Conservation (phyloP, 2,329 filamentous ascomycete genomes). For the Acrodontium crateriforme region DNA sequence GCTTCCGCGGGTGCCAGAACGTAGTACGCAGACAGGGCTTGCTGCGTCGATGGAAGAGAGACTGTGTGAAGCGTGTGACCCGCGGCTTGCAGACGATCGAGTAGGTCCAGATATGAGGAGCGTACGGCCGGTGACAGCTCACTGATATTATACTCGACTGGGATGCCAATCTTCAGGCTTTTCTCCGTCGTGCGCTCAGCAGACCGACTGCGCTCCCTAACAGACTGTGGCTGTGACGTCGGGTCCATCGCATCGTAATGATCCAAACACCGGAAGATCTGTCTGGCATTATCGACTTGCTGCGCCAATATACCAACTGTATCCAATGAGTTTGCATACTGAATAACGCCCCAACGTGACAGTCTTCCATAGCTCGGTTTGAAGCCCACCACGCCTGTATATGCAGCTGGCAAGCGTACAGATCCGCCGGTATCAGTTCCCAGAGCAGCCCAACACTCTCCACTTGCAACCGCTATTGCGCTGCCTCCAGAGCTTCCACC, state of each 20-base stretch:
- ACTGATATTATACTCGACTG: slow-evolving; percentile 71
- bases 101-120: slow-evolving; percentile 51
- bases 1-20: slow-evolving; percentile 90
- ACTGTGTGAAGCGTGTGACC: slow-evolving; percentile 64
- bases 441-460: slow-evolving; percentile 53
- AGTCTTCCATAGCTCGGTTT: slow-evolving; percentile 86
- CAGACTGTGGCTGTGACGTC: slow-evolving; percentile 48
- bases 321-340: slow-evolving; percentile 86
- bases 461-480: slow-evolving; percentile 63
- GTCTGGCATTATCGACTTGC: slow-evolving; percentile 34
- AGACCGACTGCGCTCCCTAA: slow-evolving; percentile 33
- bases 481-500: slow-evolving; percentile 91
- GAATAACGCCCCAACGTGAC: slow-evolving; percentile 72
- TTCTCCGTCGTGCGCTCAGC: slow-evolving; percentile 3
- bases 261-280: slow-evolving; percentile 36
- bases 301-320: slow-evolving; percentile 67
- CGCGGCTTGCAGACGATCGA: slow-evolving; percentile 44
- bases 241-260: slow-evolving; percentile 58
- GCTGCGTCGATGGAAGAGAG: slow-evolving; percentile 67
- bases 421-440: slow-evolving; percentile 92
- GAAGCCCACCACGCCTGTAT: slow-evolving; percentile 70
- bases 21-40: slow-evolving; percentile 87
- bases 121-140: slow-evolving; percentile 62
- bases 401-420: slow-evolving; percentile 74
- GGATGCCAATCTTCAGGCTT: slow-evolving; percentile 42